Evolutionary conservation across 345 rosid genomes (phyloP).

Genomic region (Nasturtium officinale): DNA sequence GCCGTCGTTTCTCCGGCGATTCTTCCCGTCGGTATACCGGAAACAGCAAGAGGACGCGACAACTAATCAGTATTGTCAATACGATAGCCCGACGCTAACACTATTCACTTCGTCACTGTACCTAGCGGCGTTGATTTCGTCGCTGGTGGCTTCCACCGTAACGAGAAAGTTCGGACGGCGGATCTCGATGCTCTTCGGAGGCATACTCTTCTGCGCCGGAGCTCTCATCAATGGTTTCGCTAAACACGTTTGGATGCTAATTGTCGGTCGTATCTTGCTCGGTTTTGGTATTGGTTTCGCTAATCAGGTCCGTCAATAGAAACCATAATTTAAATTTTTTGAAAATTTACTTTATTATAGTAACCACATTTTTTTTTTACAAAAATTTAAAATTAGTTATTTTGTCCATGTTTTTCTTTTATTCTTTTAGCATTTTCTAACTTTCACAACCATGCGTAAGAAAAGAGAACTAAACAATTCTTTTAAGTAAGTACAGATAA

Average conservation of each 20-base stretch:
- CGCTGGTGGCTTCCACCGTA: slow-evolving; percentile 76
- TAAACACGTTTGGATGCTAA: slow-evolving; percentile 82
- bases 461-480: not conserved
- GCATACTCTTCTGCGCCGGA: slow-evolving; percentile 77
- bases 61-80: slow-evolving; percentile 76
- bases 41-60: slow-evolving; percentile 51
- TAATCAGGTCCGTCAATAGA: slow-evolving; percentile 67
- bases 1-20: slow-evolving; percentile 65
- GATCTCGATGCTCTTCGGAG: slow-evolving; percentile 88
- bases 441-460: not conserved
- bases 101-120: slow-evolving; percentile 94
- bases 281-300: slow-evolving; percentile 99
- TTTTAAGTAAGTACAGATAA: not conserved
- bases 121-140: slow-evolving; percentile 77
- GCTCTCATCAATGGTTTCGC: slow-evolving; percentile 87
- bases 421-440: not conserved
- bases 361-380: too few relatives aligned
- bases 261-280: slow-evolving; percentile 81
- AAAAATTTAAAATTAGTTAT: not conserved
- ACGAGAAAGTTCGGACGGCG: slow-evolving; percentile 79
- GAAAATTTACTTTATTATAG: slow-evolving; percentile 21
- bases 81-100: slow-evolving; percentile 69
- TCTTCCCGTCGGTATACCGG: slow-evolving; percentile 68
- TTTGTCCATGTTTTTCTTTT: not conserved
- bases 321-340: not conserved